phyloP scores from a whole-genome alignment of 345 rosid genomes.

The Raphanus raphanistrum region DNA sequence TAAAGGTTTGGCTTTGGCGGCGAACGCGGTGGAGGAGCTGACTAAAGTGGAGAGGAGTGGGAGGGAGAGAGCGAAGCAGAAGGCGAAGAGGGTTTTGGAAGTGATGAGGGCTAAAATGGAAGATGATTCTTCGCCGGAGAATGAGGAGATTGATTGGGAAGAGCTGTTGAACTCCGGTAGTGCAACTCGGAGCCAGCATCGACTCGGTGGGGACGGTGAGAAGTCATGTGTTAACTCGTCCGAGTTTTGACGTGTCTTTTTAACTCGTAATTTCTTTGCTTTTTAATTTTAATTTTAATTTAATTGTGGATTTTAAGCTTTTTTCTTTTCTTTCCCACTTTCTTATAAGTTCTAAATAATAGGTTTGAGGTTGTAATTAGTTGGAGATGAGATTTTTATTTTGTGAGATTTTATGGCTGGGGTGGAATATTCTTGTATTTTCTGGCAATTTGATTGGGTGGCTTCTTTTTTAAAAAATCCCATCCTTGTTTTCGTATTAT shows the following conservation, averaged over 20 bases:
- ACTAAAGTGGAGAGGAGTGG: conserved; percentile 48
- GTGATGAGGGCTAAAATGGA: conserved; percentile 43
- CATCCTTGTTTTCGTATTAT: conserved; percentile 13
- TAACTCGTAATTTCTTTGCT: conserved; percentile 8
- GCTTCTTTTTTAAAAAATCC: conserved; percentile 6
- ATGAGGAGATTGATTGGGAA: conserved; percentile 75
- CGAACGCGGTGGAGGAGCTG: conserved; percentile 60
- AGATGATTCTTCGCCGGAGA: conserved; percentile 45
- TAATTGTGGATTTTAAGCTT: conserved; percentile 17
- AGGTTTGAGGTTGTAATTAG: conserved; percentile 30
- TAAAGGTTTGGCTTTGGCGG: conserved; percentile 69
- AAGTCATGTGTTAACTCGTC: conserved; percentile 46
- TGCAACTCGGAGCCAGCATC: conserved; percentile 27
- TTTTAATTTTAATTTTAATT: background rate
- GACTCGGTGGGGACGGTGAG: conserved; percentile 34
- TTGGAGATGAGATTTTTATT: conserved; percentile 16
- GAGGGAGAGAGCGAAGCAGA: conserved; percentile 49
- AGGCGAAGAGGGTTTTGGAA: conserved; percentile 54
- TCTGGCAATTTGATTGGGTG: conserved; percentile 27
- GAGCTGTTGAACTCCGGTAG: conserved; percentile 61
- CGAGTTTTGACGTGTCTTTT: conserved; percentile 41
- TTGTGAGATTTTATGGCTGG: conserved; percentile 2
- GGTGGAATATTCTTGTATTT: conserved; percentile 18
- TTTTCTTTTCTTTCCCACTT: background rate
- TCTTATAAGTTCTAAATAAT: conserved; percentile 7